These are phyloP conservation scores for Colletotrichum tabaci DNA, from an alignment of 2,329 filamentous ascomycete genomes.

Conservation along the genomic window DNA sequence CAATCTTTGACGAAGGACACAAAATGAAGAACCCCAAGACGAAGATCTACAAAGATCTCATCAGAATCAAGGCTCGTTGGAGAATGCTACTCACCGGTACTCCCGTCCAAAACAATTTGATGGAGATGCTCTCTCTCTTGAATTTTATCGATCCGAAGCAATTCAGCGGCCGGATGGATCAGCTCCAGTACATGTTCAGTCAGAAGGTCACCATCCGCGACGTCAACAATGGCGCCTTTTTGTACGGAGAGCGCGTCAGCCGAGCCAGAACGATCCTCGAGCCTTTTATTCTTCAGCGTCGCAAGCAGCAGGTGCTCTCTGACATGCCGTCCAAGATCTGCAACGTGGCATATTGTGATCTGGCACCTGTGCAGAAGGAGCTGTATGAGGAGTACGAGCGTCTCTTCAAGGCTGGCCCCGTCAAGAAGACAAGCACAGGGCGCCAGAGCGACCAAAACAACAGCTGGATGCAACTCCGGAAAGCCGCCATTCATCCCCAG, in stretches of 20 bases:
- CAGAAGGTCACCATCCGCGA: conserved; percentile 90
- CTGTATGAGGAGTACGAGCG: conserved; percentile 79
- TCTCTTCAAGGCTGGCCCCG: conserved; percentile 75
- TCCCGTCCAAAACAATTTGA: conserved; percentile 93
- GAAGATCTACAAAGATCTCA: conserved; percentile 83
- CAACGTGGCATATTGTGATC: conserved; percentile 84
- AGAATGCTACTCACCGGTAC: conserved; percentile 91
- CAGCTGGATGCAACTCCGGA: conserved; percentile 90
- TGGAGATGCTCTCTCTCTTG: conserved; percentile 90
- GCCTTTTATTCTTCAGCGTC: conserved; percentile 93
- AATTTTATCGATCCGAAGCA: conserved; percentile 94
- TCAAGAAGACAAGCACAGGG: conserved; percentile 63
- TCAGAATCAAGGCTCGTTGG: conserved; percentile 84
- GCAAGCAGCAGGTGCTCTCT: conserved; percentile 91
- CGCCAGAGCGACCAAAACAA: conserved; percentile 74
- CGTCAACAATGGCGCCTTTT: conserved; percentile 82
- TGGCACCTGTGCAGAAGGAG: conserved; percentile 79
- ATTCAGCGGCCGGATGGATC: conserved; percentile 82
- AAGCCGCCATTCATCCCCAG: conserved; percentile 92
- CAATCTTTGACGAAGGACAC: conserved; percentile 95
- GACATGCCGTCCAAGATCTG: conserved; percentile 87
- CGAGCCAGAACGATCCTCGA: conserved; percentile 93
- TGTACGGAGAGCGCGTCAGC: conserved; percentile 89
- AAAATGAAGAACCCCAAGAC: conserved; percentile 91
- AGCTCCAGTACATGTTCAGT: conserved; percentile 90